Percentiles rank a stretch among this genome's conserved stretches.
Conservation (phyloP, 805 yeast species). For the Wickerhamiella alocasiicola region DNA sequence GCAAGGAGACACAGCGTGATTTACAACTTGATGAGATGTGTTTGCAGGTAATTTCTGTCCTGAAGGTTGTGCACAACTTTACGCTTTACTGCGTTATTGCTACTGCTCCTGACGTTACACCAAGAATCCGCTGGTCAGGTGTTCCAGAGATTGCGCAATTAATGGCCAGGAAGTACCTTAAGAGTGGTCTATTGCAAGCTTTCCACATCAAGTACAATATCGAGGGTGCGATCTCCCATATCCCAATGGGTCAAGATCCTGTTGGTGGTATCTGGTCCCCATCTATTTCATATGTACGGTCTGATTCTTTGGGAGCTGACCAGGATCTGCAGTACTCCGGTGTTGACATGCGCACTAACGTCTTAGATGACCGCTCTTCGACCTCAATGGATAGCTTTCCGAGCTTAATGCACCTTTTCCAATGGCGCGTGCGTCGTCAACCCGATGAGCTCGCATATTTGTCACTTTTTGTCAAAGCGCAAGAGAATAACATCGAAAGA, state of each 20-base stretch:
- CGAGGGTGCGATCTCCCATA: constrained; percentile 45
- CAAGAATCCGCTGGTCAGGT: constrained; percentile 74
- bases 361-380: constrained; percentile 65
- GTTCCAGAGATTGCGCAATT: constrained; percentile 87
- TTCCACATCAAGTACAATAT: constrained; percentile 71
- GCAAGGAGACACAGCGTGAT: constrained; percentile 12
- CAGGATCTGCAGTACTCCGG: constrained; percentile 72
- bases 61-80: constrained; percentile 53
- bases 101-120: constrained; percentile 67
- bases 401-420: constrained; percentile 58
- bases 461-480: constrained; percentile 31
- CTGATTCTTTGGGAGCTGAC: constrained; percentile 39
- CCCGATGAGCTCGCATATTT: constrained; percentile 70
- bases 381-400: constrained; percentile 63
- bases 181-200: constrained; percentile 68
- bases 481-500: constrained; percentile 35
- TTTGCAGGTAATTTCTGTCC: constrained; percentile 32
- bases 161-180: constrained; percentile 64
- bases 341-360: constrained; percentile 61
- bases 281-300: constrained; percentile 55
- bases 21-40: constrained; percentile 40
- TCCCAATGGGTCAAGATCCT: constrained; percentile 65
- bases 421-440: constrained; percentile 61
- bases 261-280: constrained; percentile 78
- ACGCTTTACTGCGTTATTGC: constrained; percentile 72